A percentile compares a stretch with the other conserved stretches of the same genome.
Conservation (phyloP, 192 early-diverging fungal genomes). For the Linnemannia hyalina region DNA sequence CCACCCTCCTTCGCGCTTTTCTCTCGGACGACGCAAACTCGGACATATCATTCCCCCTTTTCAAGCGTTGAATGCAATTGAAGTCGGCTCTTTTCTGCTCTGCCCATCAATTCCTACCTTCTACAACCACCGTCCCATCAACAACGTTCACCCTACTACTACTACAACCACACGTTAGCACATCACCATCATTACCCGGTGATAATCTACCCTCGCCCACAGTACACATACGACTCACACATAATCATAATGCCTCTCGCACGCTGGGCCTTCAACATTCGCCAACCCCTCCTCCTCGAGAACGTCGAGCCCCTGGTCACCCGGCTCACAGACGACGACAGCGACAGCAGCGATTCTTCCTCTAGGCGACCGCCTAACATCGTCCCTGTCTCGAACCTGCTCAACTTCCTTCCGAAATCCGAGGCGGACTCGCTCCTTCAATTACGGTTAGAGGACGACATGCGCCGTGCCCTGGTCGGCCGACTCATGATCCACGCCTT, state of each 20-base stretch:
- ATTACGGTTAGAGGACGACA: constrained; percentile 38
- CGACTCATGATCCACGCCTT: constrained; percentile 47
- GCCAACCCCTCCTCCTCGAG: constrained; percentile 46
- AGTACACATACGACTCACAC: background rate
- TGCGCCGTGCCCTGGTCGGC: constrained; percentile 40
- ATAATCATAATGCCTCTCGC: constrained; percentile 33
- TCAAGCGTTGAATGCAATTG: background rate
- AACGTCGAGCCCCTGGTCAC: constrained; percentile 46
- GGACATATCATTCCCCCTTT: background rate
- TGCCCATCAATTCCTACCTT: background rate
- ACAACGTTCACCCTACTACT: background rate
- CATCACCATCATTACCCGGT: background rate
- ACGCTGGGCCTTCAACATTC: constrained; percentile 56
- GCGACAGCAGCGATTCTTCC: background rate
- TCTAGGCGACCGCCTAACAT: constrained; percentile 10
- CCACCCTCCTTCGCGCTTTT: background rate
- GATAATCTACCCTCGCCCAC: background rate
- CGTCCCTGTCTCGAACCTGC: constrained; percentile 46
- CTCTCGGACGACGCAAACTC: background rate
- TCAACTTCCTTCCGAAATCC: constrained; percentile 43
- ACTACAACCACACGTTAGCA: background rate
- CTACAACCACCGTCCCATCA: background rate
- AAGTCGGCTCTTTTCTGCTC: background rate
- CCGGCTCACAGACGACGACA: constrained; percentile 27
- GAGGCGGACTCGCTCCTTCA: constrained; percentile 32